Evolutionary conservation across 2,329 filamentous ascomycete species (phyloP).

Genomic region (Aspergillus ustus): DNA sequence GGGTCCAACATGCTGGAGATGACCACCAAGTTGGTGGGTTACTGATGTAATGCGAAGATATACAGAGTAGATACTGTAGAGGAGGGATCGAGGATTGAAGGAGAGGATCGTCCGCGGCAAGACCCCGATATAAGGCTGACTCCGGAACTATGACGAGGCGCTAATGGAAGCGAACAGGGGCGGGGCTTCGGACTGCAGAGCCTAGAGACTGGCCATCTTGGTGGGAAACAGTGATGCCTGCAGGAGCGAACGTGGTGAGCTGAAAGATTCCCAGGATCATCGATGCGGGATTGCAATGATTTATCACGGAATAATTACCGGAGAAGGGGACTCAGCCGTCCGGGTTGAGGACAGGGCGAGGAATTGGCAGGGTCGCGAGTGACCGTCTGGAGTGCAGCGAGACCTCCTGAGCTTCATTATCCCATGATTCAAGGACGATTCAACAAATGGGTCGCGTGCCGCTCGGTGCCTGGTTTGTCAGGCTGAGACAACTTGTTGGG

Average conservation of each 20-base stretch:
- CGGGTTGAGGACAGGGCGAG: background rate
- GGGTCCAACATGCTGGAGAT: slow-evolving; percentile 49
- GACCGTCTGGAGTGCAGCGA: background rate
- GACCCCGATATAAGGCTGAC: slow-evolving; percentile 12
- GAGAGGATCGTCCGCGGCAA: background rate
- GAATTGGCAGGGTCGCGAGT: background rate
- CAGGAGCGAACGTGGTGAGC: background rate
- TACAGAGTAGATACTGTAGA: background rate
- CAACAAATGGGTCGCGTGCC: slow-evolving; percentile 21
- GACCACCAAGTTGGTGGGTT: slow-evolving; percentile 19
- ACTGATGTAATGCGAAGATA: background rate
- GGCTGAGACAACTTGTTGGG: slow-evolving; percentile 21
- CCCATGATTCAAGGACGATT: slow-evolving; percentile 2
- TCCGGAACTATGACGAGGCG: slow-evolving; percentile 3
- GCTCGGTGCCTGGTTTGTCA: slow-evolving; percentile 24
- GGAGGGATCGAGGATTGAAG: background rate
- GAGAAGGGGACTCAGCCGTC: background rate
- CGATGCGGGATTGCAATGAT: background rate
- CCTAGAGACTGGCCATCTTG: slow-evolving; percentile 21
- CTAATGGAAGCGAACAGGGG: slow-evolving; percentile 8
- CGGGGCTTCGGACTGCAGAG: slow-evolving; percentile 9
- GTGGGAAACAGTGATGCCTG: slow-evolving; percentile 19
- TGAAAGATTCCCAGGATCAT: background rate
- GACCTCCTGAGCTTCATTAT: background rate
- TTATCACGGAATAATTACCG: slow-evolving; percentile 1